Evolutionary conservation across 169 alveolate species (phyloP), one percentile per base, ranked within the genome.

Genomic region (Plasmodium inui): DNA sequence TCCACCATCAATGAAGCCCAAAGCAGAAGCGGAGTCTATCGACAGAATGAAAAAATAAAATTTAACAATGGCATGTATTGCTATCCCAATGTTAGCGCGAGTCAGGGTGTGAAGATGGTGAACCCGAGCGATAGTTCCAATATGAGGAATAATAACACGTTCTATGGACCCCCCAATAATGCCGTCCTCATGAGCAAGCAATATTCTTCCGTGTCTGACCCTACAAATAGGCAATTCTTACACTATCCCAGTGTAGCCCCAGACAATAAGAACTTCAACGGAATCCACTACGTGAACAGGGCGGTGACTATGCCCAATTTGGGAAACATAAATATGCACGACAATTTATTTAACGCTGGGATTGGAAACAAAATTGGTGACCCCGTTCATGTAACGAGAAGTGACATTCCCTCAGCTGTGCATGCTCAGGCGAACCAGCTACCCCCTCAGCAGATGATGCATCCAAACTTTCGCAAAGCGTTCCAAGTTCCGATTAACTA

Each of bases 131-230:
- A 30, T 79, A 14, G 73, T 39, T 26, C 86, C 30, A 22, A 82
- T 57, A 22, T 39, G 14, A 50, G 37, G 76, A 26, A 82, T n/a
- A 82, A 82, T 82, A 9, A 55, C 41, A 82, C 71, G 19, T 19
- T 57, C 30, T 57, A 82, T 57, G 83, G 30, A 41, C 17, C 3
- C 26, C 4, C 73, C 6, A 32, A 17, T 71, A 83, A 71, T 44
- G 44, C 28, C 19, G 30, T 70, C 17, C 26, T 26, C 44, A 41
- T 67, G 82, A 83, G 53, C 76, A 83, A 72, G 76, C 76, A 55
- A n/a, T 14, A 14, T 30, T 26, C 61, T 12, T 17, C 7, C 46
- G 0, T 55, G 37, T 55, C 90, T 50, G 90, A 82, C 37, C 90
- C 90, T n/a, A 61, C 84, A 9, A 30, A 12, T 41, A 79, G 50